A percentile compares a stretch with the other conserved stretches of the same genome.
Conservation (phyloP, 2,329 filamentous ascomycete genomes). For the Seiridium unicorne region DNA sequence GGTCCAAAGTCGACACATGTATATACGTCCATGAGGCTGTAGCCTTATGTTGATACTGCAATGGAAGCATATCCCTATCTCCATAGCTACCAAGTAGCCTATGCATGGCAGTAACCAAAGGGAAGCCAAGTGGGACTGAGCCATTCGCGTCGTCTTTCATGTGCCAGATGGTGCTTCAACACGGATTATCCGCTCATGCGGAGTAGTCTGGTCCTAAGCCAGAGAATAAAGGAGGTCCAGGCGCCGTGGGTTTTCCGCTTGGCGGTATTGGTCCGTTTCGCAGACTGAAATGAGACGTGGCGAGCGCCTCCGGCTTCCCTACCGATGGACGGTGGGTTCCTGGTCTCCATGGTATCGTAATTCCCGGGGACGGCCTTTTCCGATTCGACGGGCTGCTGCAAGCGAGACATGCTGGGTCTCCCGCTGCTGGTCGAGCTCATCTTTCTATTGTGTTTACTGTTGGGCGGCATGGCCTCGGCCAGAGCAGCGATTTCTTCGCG, state of each 20-base stretch:
- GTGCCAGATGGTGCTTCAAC: neutral
- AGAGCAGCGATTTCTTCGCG: constrained; percentile 35
- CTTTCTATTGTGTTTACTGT: constrained; percentile 27
- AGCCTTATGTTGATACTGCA: no score
- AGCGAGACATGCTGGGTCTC: constrained; percentile 24
- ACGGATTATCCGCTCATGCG: constrained; percentile 30
- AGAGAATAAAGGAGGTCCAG: constrained; percentile 64
- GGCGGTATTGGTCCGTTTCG: constrained; percentile 41
- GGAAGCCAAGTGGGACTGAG: no score
- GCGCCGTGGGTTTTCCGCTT: constrained; percentile 61
- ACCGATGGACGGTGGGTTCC: constrained; percentile 25
- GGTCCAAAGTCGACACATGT: no score
- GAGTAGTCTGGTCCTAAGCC: constrained; percentile 59
- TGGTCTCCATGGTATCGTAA: constrained; percentile 39
- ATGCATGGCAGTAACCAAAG: no score
- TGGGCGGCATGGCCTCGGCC: constrained; percentile 25
- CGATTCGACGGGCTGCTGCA: constrained; percentile 12
- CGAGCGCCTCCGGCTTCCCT: constrained; percentile 34
- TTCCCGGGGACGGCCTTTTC: constrained; percentile 31
- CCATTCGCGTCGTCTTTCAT: no score
- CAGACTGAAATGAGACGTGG: constrained; percentile 40
- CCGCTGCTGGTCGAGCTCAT: constrained; percentile 26
- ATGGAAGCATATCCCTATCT: no score
- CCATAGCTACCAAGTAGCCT: no score
- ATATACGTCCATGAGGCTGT: no score